Evolutionary conservation across 2,329 filamentous ascomycete genomes (phyloP).

Genomic region (Cyanodermella asteris): DNA sequence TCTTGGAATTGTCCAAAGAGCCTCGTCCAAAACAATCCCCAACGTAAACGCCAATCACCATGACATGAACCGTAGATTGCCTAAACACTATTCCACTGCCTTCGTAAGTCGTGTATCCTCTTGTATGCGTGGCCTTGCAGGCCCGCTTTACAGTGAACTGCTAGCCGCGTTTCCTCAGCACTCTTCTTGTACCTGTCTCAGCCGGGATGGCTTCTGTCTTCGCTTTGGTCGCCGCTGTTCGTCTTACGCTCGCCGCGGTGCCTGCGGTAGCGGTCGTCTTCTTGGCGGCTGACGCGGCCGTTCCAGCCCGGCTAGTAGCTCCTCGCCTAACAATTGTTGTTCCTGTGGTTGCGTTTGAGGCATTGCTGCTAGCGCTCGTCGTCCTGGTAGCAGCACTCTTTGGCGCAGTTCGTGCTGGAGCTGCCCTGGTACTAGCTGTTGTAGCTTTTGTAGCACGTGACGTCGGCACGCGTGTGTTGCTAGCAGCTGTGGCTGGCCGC

Average conservation of each 20-base stretch:
- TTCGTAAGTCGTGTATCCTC: too few relatives aligned
- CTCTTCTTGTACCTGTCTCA: constrained; percentile 21
- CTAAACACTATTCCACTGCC: too few relatives aligned
- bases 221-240: constrained; percentile 26
- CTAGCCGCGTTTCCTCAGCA: constrained; percentile 10
- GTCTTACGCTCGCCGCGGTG: constrained; percentile 23
- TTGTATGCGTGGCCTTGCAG: too few relatives aligned
- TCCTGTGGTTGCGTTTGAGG: constrained; percentile 37
- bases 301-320: constrained; percentile 22
- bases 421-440: constrained; percentile 18
- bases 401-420: constrained; percentile 14
- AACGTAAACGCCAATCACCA: too few relatives aligned
- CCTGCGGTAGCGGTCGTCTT: constrained; percentile 23
- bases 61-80: too few relatives aligned
- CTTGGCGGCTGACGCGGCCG: constrained; percentile 29
- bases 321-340: constrained; percentile 41
- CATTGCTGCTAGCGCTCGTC: constrained; percentile 38
- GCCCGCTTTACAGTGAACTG: too few relatives aligned
- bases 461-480: too few relatives aligned
- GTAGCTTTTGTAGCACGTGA: constrained; percentile 18
- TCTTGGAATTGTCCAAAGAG: too few relatives aligned
- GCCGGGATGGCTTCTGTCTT: constrained; percentile 22
- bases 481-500: constrained; percentile 15
- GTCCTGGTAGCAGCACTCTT: constrained; percentile 14
- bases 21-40: too few relatives aligned